These are phyloP conservation scores for Cryomyces minteri DNA, from an alignment of 495 filamentous ascomycete genomes.

Conservation along the genomic window DNA sequence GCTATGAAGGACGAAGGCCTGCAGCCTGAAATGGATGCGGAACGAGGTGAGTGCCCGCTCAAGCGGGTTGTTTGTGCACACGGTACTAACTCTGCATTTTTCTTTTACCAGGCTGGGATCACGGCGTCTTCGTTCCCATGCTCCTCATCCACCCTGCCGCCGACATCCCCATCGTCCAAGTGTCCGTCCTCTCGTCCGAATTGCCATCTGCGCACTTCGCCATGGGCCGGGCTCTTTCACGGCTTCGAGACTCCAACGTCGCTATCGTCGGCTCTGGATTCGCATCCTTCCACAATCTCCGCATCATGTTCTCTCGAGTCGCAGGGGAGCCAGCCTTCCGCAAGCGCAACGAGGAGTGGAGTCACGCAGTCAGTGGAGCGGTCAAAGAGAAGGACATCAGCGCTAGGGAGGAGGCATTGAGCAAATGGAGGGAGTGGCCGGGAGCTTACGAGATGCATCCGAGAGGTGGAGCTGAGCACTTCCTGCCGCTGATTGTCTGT, in stretches of 20 bases:
- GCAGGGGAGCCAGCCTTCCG: constrained; percentile 5
- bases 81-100: no score
- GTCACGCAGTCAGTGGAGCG: constrained; percentile 8
- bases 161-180: constrained; percentile 17
- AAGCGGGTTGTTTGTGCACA: no score
- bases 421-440: constrained; percentile 13
- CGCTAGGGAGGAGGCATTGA: constrained; percentile 8
- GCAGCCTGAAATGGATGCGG: constrained; percentile 9
- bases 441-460: constrained; percentile 18
- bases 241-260: constrained; percentile 12
- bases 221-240: constrained; percentile 13
- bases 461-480: constrained; percentile 16
- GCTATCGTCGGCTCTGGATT: constrained; percentile 19
- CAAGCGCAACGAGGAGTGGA: constrained; percentile 12
- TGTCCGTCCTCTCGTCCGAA: constrained; percentile 16
- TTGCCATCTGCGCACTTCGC: constrained; percentile 11
- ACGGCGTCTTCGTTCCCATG: constrained; percentile 23
- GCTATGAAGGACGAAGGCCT: constrained; percentile 15
- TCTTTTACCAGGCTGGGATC: constrained; percentile 15
- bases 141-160: constrained; percentile 15
- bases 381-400: constrained; percentile 4
- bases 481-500: constrained; percentile 17
- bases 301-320: constrained; percentile 11
- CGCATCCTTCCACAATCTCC: constrained; percentile 17
- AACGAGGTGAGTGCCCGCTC: constrained; percentile 5